These are phyloP conservation scores for Ustilago loliicola DNA, from an alignment of 1,284 basidiomycete species.

Conservation along the genomic window DNA sequence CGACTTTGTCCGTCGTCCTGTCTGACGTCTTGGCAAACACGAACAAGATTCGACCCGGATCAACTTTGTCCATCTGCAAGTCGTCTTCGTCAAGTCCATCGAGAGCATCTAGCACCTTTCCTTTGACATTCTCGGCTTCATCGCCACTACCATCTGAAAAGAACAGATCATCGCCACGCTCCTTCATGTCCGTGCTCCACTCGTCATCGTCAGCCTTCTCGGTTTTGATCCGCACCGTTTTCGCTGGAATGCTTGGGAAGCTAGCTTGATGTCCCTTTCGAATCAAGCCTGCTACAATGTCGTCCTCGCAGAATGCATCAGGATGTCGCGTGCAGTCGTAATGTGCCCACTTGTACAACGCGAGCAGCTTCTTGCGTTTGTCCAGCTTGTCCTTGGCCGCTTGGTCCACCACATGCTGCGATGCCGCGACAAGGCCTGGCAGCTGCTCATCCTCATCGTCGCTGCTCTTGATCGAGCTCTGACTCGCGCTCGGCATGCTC, in stretches of 20 bases:
- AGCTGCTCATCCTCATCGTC: slow-evolving; percentile 28
- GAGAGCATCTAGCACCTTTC: neutral
- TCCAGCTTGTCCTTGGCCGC: slow-evolving; percentile 70
- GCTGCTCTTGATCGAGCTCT: slow-evolving; percentile 26
- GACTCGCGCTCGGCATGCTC: slow-evolving; percentile 4
- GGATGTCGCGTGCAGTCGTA: slow-evolving; percentile 73
- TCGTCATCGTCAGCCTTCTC: slow-evolving; percentile 29
- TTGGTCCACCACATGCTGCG: slow-evolving; percentile 48
- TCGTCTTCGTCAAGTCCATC: slow-evolving; percentile 5
- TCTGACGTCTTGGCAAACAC: slow-evolving; percentile 52
- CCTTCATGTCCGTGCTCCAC: slow-evolving; percentile 37
- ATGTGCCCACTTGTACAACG: slow-evolving; percentile 89
- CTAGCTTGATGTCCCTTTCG: slow-evolving; percentile 6
- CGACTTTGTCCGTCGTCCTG: slow-evolving; percentile 15
- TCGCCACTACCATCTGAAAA: slow-evolving; percentile 17
- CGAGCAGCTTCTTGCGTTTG: slow-evolving; percentile 82
- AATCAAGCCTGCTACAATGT: slow-evolving; percentile 31
- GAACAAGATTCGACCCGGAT: slow-evolving; percentile 49
- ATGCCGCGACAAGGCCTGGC: slow-evolving; percentile 55
- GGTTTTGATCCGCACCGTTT: slow-evolving; percentile 14
- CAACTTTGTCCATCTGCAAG: slow-evolving; percentile 32
- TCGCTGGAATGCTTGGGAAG: neutral
- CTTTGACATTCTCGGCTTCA: slow-evolving; percentile 3
- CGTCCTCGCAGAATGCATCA: slow-evolving; percentile 37
- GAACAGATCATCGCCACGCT: slow-evolving; percentile 37